phyloP scores from a whole-genome alignment of 768 basidiomycete genomes.

The Xanthoconium stramineum region DNA sequence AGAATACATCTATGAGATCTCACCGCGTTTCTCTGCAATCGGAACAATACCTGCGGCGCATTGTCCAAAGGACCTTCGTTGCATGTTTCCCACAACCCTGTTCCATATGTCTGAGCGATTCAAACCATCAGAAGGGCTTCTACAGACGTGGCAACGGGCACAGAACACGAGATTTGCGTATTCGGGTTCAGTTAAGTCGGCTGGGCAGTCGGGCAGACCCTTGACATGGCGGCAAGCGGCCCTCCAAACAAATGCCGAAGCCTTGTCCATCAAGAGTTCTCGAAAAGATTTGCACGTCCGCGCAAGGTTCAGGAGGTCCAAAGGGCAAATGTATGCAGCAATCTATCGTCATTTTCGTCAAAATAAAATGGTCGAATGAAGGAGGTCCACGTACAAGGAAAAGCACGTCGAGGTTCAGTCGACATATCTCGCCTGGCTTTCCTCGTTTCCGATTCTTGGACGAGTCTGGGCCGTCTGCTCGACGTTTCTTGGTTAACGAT shows the following conservation, averaged over 20 bases:
- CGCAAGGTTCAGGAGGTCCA: constrained; percentile 1
- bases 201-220: too few relatives aligned
- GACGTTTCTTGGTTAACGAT: too few relatives aligned
- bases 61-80: neutral
- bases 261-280: constrained; percentile 31
- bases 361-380: neutral
- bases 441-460: neutral
- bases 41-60: constrained; percentile 3
- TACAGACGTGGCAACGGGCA: neutral
- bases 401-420: neutral
- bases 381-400: neutral
- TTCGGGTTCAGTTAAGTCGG: too few relatives aligned
- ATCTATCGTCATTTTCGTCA: neutral
- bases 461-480: neutral
- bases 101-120: neutral
- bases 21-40: constrained; percentile 2
- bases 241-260: too few relatives aligned
- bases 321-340: neutral
- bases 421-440: neutral
- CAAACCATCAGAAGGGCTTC: neutral
- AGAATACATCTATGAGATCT: neutral
- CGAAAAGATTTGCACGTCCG: constrained; percentile 5
- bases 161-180: too few relatives aligned
- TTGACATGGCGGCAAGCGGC: too few relatives aligned
- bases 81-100: neutral